A percentile compares a stretch with the other conserved stretches of the same genome.
Conservation (phyloP, 306 rosid species). For the Begonia loranthoides region DNA sequence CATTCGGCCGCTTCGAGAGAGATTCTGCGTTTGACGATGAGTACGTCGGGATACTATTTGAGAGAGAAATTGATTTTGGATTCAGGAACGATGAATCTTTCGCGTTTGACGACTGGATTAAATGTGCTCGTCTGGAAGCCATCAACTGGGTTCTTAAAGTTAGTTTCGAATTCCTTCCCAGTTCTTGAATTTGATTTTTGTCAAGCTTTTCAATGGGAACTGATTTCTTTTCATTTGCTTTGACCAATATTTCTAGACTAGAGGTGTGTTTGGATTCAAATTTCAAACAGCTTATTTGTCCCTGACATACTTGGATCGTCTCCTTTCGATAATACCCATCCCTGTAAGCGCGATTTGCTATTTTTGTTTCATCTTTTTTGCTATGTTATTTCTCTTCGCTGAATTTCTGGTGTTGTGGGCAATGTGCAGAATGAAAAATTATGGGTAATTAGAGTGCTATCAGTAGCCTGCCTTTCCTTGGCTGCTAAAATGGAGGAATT, state of each 20-base stretch:
- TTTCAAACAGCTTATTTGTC: constrained; percentile 73
- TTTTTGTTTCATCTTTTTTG: not conserved
- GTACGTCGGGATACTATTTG: constrained; percentile 25
- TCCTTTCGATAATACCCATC: constrained; percentile 37
- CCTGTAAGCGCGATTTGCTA: constrained; percentile 29
- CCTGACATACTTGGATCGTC: constrained; percentile 66
- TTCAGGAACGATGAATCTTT: constrained; percentile 26
- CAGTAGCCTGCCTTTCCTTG: constrained; percentile 59
- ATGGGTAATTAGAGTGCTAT: constrained; percentile 54
- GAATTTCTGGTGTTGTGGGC: no score
- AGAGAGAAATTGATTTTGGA: constrained; percentile 35
- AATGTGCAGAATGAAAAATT: constrained; percentile 37
- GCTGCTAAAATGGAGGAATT: constrained; percentile 82
- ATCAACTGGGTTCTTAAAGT: constrained; percentile 70
- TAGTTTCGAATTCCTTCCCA: constrained; percentile 9
- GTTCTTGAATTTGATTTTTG: not conserved
- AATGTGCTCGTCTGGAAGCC: constrained; percentile 47
- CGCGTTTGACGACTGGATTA: constrained; percentile 22
- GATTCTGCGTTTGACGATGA: constrained; percentile 30
- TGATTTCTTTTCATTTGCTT: not conserved
- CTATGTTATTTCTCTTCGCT: not conserved
- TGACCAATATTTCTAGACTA: constrained; percentile 27
- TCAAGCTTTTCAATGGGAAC: no score
- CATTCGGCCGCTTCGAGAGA: constrained; percentile 11
- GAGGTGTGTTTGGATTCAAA: constrained; percentile 51